A percentile compares a stretch with the other conserved stretches of the same genome.
phyloP scores from a whole-genome alignment of 768 basidiomycete species.

The Termitomyces sp. region DNA sequence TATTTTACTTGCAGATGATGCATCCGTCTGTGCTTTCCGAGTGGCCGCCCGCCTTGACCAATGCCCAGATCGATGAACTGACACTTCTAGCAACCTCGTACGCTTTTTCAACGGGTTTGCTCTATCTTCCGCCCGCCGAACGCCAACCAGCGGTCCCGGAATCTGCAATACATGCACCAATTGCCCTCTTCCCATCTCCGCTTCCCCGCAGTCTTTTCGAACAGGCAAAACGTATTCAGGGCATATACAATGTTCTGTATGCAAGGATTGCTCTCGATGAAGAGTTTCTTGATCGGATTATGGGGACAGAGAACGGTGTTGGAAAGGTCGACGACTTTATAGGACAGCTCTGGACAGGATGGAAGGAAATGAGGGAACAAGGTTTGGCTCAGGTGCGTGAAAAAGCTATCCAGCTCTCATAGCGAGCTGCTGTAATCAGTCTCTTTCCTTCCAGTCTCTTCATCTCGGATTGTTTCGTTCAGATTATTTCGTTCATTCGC shows the following conservation, averaged over 20 bases:
- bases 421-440: neutral
- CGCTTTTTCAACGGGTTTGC: conserved; percentile 77
- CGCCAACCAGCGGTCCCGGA: conserved; percentile 48
- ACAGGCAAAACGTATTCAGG: conserved; percentile 62
- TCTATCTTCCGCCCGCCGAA: conserved; percentile 64
- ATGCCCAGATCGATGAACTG: conserved; percentile 53
- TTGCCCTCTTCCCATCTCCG: conserved; percentile 84
- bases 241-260: conserved; percentile 80
- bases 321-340: conserved; percentile 85
- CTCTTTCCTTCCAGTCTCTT: conserved; percentile 44
- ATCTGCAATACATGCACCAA: conserved; percentile 85
- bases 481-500: conserved; percentile 83
- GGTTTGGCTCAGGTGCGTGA: conserved; percentile 39
- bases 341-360: conserved; percentile 79
- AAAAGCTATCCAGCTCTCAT: neutral
- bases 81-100: conserved; percentile 70
- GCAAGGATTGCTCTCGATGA: conserved; percentile 75
- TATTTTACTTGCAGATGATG: conserved; percentile 13
- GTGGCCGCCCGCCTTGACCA: conserved; percentile 74
- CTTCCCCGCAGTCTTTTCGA: conserved; percentile 72
- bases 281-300: conserved; percentile 74
- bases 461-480: conserved; percentile 92
- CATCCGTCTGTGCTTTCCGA: conserved; percentile 37
- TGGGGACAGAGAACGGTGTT: conserved; percentile 76
- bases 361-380: conserved; percentile 69